Base-by-base conservation (phyloP, 2,329 filamentous ascomycete species). In the Escovopsis sp. region DNA sequence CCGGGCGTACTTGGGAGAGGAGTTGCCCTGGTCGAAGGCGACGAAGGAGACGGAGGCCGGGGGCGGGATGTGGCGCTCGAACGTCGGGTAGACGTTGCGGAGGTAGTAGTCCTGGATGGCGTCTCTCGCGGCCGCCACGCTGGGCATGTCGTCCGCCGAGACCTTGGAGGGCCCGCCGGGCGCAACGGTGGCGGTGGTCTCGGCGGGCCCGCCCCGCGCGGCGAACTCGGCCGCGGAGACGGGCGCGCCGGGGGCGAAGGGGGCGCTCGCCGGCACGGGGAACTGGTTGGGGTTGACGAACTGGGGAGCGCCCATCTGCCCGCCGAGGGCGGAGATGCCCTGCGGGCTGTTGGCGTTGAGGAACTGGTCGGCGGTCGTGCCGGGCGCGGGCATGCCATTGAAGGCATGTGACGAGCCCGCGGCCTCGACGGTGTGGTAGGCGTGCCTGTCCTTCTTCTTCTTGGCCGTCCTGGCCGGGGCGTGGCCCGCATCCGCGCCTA, bases 381-480 rank as follows among this genome's bases (percentile, higher is more conserved):
- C 74, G 10, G 68, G 65, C 23, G 73, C 69, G 2, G 78, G 76
- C 55, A 80, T 75, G 47, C 77, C 80, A 57, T 81, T 80, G 64
- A 83, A 84, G 10, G 77, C 66, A 55, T 82, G 77, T 6, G 80
- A 77, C 32, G 77, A 77, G 40, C 78, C 77, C 5, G 70, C 70
- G 19, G 83, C 77, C 49, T 89, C 85, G 42, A 96, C 76, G 34
- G 77, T 81, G 61, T 96, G 89, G 61, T 94, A 84, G 49, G 88
- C 89, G 64, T 96, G 89, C 46, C 86, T 77, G 59, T 95, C 83
- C 72, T 94, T 95, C 77, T 94, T 96, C 71, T 88, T 85, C 23
- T 23, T 23, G 23, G 23, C 23, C 61, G 70, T 82, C 59, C 77
- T 72, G 44, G 63, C 64, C 3, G 67, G 66, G 39, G 73, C 59